These are phyloP conservation scores for Talaromyces stipitatus DNA, from an alignment of 495 filamentous ascomycete genomes.

Conservation along the genomic window DNA sequence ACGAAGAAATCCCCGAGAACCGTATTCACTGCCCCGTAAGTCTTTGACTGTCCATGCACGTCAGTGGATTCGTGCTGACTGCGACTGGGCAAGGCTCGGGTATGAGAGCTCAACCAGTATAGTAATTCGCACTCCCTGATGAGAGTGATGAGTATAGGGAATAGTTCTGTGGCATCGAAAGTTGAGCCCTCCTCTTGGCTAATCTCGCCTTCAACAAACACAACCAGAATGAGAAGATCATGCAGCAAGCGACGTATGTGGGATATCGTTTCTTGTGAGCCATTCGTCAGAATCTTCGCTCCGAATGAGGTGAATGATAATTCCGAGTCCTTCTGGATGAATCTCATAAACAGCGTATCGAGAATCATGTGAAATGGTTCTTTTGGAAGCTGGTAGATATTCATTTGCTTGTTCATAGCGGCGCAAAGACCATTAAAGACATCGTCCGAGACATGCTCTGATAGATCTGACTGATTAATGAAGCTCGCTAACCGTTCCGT, in stretches of 20 bases:
- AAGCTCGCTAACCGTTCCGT: conserved; percentile 62
- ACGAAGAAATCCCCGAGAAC: conserved; percentile 46
- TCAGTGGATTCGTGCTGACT: conserved; percentile 13
- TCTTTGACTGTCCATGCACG: conserved; percentile 15
- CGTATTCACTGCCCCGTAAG: conserved; percentile 19
- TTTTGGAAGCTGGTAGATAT: conserved; percentile 39
- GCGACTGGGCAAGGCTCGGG: conserved; percentile 23
- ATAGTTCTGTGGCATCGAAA: conserved; percentile 63
- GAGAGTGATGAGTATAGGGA: conserved; percentile 53
- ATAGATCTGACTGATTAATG: conserved; percentile 64
- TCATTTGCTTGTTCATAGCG: conserved; percentile 29
- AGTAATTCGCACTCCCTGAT: conserved; percentile 72
- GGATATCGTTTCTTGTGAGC: conserved; percentile 69
- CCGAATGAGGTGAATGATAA: conserved; percentile 60
- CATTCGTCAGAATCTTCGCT: conserved; percentile 59
- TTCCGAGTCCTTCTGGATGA: conserved; percentile 37
- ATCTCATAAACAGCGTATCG: conserved; percentile 28
- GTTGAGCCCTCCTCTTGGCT: conserved; percentile 57
- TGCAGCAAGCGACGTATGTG: conserved; percentile 60
- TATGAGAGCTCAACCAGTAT: conserved; percentile 66
- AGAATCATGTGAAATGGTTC: conserved; percentile 45
- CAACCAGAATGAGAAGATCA: conserved; percentile 72
- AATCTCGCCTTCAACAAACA: conserved; percentile 74
- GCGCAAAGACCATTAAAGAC: conserved; percentile 41
- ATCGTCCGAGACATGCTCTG: conserved; percentile 66